These are phyloP conservation scores for Ustilago sp. DNA, from an alignment of 1,284 basidiomycete genomes.

Conservation along the genomic window DNA sequence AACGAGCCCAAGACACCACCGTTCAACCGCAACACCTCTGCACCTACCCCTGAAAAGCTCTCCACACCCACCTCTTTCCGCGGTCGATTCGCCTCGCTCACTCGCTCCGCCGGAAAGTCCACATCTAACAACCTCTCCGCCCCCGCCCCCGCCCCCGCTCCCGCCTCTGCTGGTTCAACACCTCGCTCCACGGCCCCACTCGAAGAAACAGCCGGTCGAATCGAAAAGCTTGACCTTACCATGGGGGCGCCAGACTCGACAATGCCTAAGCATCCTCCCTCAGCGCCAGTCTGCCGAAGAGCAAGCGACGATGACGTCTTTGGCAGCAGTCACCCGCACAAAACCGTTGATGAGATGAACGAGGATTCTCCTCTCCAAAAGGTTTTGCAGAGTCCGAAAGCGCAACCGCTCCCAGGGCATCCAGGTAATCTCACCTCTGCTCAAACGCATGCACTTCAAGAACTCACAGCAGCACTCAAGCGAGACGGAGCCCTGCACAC, in stretches of 20 bases:
- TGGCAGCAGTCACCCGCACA: not conserved
- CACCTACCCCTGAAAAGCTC: constrained; percentile 4
- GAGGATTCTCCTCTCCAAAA: constrained; percentile 38
- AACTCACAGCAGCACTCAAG: constrained; percentile 35
- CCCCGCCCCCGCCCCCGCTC: not conserved
- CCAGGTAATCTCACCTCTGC: constrained; percentile 56
- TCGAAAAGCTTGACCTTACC: constrained; percentile 24
- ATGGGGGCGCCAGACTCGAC: constrained; percentile 14
- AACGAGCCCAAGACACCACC: constrained; percentile 40
- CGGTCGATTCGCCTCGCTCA: constrained; percentile 37
- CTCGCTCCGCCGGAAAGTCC: constrained; percentile 36
- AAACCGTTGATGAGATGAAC: constrained; percentile 11
- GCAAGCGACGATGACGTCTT: constrained; percentile 23
- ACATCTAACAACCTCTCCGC: constrained; percentile 10
- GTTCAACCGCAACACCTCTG: constrained; percentile 26
- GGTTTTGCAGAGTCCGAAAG: constrained; percentile 21
- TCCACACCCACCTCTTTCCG: constrained; percentile 20
- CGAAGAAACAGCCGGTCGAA: constrained; percentile 15
- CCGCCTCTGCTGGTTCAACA: constrained; percentile 10
- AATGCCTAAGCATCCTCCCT: constrained; percentile 7
- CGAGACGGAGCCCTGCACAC: constrained; percentile 37
- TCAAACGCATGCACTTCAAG: constrained; percentile 53
- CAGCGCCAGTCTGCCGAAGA: constrained; percentile 15
- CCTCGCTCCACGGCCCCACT: constrained; percentile 11
- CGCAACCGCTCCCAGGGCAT: constrained; percentile 55